These are phyloP conservation scores for Tolypocladium guangdongense DNA, from an alignment of 2,329 filamentous ascomycete genomes.

Conservation along the genomic window DNA sequence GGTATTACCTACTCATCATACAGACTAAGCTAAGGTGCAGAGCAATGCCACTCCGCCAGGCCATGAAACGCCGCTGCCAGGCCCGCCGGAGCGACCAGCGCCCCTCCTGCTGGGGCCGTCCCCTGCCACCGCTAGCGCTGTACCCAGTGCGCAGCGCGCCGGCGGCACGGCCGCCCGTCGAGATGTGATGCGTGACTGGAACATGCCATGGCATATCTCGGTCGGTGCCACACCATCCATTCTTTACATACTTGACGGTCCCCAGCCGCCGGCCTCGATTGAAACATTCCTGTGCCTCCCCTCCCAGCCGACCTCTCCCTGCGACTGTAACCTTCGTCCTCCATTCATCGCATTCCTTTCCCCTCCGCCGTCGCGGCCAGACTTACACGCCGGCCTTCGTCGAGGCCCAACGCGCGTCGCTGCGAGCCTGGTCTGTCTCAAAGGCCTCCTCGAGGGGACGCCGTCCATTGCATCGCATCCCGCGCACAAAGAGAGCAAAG, in stretches of 20 bases:
- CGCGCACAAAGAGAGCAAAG: background rate
- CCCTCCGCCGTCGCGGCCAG: background rate
- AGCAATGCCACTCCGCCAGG: no score
- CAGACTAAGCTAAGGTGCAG: no score
- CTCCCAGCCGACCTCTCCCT: slow-evolving; percentile 5
- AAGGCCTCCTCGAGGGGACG: background rate
- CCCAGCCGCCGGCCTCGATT: background rate
- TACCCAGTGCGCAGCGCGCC: slow-evolving; percentile 4
- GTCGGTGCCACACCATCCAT: slow-evolving; percentile 1
- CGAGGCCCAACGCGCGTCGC: background rate
- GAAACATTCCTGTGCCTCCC: slow-evolving; percentile 8
- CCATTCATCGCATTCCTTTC: slow-evolving; percentile 9
- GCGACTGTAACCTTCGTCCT: background rate
- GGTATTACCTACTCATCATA: no score
- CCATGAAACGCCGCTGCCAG: background rate
- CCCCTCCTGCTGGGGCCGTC: background rate
- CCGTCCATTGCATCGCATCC: background rate
- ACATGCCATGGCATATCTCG: slow-evolving; percentile 1
- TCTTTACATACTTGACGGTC: background rate
- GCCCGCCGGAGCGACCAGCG: background rate
- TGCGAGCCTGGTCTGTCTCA: background rate
- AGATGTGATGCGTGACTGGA: slow-evolving; percentile 1
- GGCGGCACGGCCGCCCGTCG: background rate
- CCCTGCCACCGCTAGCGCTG: background rate
- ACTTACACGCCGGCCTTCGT: slow-evolving; percentile 3